phyloP scores from a whole-genome alignment of 108 stramenopile species.

The Schizochytrium sp. region DNA sequence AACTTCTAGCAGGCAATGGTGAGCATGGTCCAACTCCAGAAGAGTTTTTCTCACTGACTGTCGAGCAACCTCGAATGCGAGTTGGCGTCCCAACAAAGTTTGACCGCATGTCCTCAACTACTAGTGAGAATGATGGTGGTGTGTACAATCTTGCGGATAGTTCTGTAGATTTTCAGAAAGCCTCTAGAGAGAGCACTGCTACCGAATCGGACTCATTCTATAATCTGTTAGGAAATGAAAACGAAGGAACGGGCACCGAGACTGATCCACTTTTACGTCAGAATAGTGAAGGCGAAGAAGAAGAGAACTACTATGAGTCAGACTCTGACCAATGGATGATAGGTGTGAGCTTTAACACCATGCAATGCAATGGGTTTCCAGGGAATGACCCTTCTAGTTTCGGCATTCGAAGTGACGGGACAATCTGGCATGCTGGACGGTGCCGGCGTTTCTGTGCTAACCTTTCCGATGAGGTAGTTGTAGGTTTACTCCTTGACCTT shows the following conservation, averaged over 20 bases:
- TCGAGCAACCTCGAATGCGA: too few relatives aligned
- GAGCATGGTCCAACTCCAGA: background rate
- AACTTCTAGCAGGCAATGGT: background rate
- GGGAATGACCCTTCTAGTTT: constrained; percentile 37
- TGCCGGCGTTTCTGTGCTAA: background rate
- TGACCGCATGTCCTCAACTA: too few relatives aligned
- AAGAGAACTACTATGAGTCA: constrained; percentile 17
- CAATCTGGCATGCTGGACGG: constrained; percentile 28
- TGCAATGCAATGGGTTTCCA: constrained; percentile 36
- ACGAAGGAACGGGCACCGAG: too few relatives aligned
- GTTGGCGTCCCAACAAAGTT: too few relatives aligned
- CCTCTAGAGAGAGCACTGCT: too few relatives aligned
- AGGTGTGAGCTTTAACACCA: constrained; percentile 8
- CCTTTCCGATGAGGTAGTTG: constrained; percentile 9
- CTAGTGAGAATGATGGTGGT: too few relatives aligned
- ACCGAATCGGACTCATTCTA: too few relatives aligned
- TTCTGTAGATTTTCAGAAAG: too few relatives aligned
- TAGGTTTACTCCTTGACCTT: constrained; percentile 32
- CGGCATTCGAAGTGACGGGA: constrained; percentile 48
- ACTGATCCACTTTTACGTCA: background rate
- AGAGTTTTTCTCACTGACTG: too few relatives aligned
- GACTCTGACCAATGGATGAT: constrained; percentile 50
- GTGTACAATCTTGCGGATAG: too few relatives aligned
- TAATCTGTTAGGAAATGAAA: too few relatives aligned
- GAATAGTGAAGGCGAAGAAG: background rate